Base-by-base conservation (phyloP, 805 yeast species). In the Yarrowia sp. region DNA sequence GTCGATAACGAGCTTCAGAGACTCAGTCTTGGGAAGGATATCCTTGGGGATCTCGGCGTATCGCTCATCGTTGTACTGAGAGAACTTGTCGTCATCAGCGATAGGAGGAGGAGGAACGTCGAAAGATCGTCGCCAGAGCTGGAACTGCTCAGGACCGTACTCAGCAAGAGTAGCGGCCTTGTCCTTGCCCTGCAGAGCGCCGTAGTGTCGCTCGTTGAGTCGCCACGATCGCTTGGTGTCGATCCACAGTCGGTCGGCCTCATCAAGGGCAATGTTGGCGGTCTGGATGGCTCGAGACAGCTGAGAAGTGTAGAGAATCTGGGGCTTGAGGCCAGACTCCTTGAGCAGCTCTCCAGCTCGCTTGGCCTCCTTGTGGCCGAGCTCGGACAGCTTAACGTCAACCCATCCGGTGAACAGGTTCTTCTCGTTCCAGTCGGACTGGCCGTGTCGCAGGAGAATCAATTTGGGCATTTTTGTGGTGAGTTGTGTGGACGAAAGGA, bases 331-430 rank as follows among this genome's bases (percentile, higher is more conserved):
- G 68, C 89, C 90, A 68, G 93, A 86, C 78, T 91, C 96, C 79
- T 87, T 89, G 77, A 92, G 83, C 77, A 93, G 83, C 77, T 86
- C 91, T 80, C 98, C 98, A 71, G 98, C 98, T 78, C 89, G 87
- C 71, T 81, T 82, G 72, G 98, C 98, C 83, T 92, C 98, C 77
- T 87, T 83, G 77, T 83, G 85, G 80, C 98, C 98, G 72, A 84
- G 79, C 68, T 83, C 92, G 65, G 93, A 86, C 77, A 92, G 85
- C 75, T 84, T 82, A 72, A 91, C 96, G 79, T 92, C 98, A 69
- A 93, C 98, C 98, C 98, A 92, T 76, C 98, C 98, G 79, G 98
- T 92, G 88, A 92, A 92, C 72, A 92, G 84, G 86, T 92, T 93
- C 84, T 91, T 90, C 80, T 91, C 96, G 81, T 92, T 92, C 98